Evolutionary conservation across 352 stramenopile species (phyloP).

Genomic region (Phytophthora quininea): DNA sequence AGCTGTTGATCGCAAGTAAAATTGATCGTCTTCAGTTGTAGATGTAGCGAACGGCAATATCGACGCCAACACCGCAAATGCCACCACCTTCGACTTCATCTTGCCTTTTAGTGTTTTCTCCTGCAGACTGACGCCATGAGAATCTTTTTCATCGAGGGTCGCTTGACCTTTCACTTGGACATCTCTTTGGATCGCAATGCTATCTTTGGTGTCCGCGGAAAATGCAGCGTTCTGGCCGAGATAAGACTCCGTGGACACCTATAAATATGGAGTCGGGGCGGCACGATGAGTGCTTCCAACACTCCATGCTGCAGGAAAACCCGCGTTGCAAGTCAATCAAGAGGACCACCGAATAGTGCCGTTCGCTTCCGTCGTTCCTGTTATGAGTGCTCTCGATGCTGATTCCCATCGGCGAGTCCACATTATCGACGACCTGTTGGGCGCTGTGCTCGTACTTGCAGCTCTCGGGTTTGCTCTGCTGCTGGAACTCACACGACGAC

Average conservation of each 20-base stretch:
- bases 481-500: conserved; percentile 73
- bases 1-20: conserved; percentile 9
- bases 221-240: no score
- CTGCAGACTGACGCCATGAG: neutral
- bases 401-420: conserved; percentile 50
- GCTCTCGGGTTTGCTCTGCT: conserved; percentile 49
- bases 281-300: no score
- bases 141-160: conserved; percentile 5
- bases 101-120: neutral
- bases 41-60: neutral
- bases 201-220: no score
- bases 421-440: conserved; percentile 81
- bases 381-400: conserved; percentile 1
- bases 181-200: no score
- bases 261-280: no score
- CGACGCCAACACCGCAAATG: conserved; percentile 15
- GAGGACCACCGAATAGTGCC: no score
- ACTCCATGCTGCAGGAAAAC: no score
- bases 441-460: conserved; percentile 63
- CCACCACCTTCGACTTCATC: conserved; percentile 12
- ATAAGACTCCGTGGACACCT: no score
- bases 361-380: no score
- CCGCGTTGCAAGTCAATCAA: no score
- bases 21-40: conserved; percentile 1
- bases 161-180: conserved; percentile 18